Conservation (phyloP, 2,329 filamentous ascomycete genomes). For the Malbranchea zuffiana region DNA sequence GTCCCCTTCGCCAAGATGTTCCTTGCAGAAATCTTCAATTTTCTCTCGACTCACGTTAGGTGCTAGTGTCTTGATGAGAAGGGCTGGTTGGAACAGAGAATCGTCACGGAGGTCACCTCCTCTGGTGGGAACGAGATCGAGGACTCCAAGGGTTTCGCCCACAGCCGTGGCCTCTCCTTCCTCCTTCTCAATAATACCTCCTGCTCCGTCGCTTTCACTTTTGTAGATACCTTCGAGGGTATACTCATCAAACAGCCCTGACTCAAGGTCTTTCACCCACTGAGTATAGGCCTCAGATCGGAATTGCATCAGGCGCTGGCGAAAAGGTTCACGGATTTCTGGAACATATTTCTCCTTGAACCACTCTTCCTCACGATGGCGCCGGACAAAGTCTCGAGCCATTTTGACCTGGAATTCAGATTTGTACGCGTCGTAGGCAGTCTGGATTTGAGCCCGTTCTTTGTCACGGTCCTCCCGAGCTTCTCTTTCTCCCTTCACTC, state of each 20-base stretch:
- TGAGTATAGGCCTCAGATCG: slow-evolving; percentile 68
- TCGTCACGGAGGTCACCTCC: slow-evolving; percentile 85
- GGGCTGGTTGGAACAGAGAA: slow-evolving; percentile 73
- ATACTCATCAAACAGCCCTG: slow-evolving; percentile 84
- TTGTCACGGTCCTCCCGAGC: slow-evolving; percentile 52
- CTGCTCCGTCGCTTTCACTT: slow-evolving; percentile 76
- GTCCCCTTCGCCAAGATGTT: slow-evolving; percentile 80
- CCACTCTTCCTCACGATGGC: slow-evolving; percentile 95
- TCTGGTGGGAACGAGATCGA: slow-evolving; percentile 73
- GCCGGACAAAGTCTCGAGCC: slow-evolving; percentile 78
- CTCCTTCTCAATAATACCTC: slow-evolving; percentile 81
- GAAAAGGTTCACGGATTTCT: slow-evolving; percentile 65
- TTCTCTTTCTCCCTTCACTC: slow-evolving; percentile 52
- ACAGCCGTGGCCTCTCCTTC: slow-evolving; percentile 86
- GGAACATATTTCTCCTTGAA: slow-evolving; percentile 90
- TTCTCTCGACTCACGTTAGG: slow-evolving; percentile 91
- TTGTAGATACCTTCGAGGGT: slow-evolving; percentile 90
- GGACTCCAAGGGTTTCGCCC: slow-evolving; percentile 84
- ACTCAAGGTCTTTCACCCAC: slow-evolving; percentile 80
- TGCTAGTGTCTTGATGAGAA: slow-evolving; percentile 96
- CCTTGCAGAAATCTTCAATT: slow-evolving; percentile 86
- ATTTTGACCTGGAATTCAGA: slow-evolving; percentile 57
- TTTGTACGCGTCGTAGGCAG: slow-evolving; percentile 56
- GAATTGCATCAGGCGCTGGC: slow-evolving; percentile 65
- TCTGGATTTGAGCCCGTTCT: slow-evolving; percentile 52